Conservation (phyloP, 495 filamentous ascomycete genomes). For the Aspergillus leporis region DNA sequence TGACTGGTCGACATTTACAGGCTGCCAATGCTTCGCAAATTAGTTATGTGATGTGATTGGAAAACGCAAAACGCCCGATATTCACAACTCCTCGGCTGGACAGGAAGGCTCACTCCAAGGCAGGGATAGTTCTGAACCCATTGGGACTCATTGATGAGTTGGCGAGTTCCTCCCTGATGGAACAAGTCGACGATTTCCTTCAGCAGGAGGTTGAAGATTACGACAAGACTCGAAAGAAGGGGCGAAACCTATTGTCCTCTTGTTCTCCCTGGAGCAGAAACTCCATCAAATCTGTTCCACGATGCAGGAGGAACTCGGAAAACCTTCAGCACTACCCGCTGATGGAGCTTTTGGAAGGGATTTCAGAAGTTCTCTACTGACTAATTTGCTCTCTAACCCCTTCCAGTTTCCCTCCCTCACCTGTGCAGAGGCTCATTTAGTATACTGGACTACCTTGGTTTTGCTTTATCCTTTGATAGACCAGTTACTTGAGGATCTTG, state of each 20-base stretch:
- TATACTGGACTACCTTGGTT: constrained; percentile 21
- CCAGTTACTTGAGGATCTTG: constrained; percentile 19
- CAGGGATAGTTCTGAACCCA: constrained; percentile 11
- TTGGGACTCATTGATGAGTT: constrained; percentile 26
- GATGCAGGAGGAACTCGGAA: constrained; percentile 23
- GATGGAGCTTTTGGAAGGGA: constrained; percentile 10
- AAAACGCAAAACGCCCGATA: constrained; percentile 20
- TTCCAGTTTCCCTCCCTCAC: constrained; percentile 20
- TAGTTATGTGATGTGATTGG: constrained; percentile 24
- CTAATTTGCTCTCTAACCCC: constrained; percentile 9
- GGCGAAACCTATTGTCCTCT: constrained; percentile 11
- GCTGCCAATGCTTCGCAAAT: constrained; percentile 1
- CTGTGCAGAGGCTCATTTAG: constrained; percentile 19
- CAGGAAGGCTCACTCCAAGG: background rate
- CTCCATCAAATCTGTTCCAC: constrained; percentile 16
- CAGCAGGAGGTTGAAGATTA: background rate
- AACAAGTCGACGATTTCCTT: constrained; percentile 19
- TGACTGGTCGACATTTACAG: background rate
- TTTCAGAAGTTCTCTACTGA: constrained; percentile 17
- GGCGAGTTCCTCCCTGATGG: constrained; percentile 20
- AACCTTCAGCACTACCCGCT: constrained; percentile 8
- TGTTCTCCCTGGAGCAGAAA: constrained; percentile 19
- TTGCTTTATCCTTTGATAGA: constrained; percentile 27
- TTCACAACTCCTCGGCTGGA: constrained; percentile 14
- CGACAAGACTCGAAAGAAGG: constrained; percentile 5